Percentiles rank a stretch among this genome's conserved stretches.
Conservation (phyloP, 208 protist species). For the Baffinella frigidus region DNA sequence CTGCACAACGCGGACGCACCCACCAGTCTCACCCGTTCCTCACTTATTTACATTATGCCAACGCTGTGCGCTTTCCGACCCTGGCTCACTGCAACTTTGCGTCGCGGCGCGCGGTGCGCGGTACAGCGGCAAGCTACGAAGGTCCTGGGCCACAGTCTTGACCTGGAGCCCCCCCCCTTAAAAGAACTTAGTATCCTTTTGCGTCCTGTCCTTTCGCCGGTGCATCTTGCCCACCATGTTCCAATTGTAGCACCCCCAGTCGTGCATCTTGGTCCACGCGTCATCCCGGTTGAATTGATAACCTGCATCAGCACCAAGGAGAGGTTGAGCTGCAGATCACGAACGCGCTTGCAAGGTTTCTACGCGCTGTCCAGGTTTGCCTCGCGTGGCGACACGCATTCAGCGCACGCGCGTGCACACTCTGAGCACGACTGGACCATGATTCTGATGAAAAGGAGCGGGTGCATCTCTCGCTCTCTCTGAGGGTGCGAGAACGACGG, state of each 20-base stretch:
- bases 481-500: neutral
- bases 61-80: too few relatives aligned
- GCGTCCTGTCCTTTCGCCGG: too few relatives aligned
- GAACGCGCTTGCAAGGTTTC: neutral
- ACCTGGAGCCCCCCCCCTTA: too few relatives aligned
- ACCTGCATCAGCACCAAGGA: neutral
- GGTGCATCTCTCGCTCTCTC: neutral
- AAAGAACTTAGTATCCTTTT: too few relatives aligned
- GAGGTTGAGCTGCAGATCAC: neutral
- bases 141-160: too few relatives aligned
- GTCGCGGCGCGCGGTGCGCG: too few relatives aligned
- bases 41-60: too few relatives aligned
- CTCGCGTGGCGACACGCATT: neutral
- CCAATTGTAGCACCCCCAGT: slow-evolving; percentile 13
- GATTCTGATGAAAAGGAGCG: neutral
- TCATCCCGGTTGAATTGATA: neutral
- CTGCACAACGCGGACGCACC: too few relatives aligned
- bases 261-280: neutral
- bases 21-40: too few relatives aligned
- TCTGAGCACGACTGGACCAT: too few relatives aligned
- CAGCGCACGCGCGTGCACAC: neutral
- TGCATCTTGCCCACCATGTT: neutral
- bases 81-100: too few relatives aligned
- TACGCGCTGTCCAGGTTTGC: neutral
- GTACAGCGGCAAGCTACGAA: too few relatives aligned